A percentile compares a stretch with the other conserved stretches of the same genome.
Evolutionary conservation across 306 rosid genomes (phyloP).

Genomic region (Astragalus glycyphyllos): DNA sequence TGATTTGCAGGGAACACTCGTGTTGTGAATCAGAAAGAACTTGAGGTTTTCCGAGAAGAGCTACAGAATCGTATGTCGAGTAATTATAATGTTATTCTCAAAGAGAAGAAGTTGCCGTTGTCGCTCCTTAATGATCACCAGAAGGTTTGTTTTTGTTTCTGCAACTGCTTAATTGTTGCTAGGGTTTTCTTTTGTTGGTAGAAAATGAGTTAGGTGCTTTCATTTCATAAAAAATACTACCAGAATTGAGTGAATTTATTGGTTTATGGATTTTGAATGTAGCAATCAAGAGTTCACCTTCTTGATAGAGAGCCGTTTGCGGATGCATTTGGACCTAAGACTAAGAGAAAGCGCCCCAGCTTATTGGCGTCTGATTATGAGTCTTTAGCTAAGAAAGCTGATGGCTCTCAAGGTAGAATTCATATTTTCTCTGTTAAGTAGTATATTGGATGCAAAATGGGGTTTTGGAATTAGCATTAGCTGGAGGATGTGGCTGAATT

Average conservation of each 20-base stretch:
- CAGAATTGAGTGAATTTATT: not conserved
- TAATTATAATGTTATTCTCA: slow-evolving; percentile 78
- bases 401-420: slow-evolving; percentile 78
- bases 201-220: not conserved
- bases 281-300: slow-evolving; percentile 95
- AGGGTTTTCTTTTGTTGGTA: not conserved
- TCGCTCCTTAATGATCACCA: slow-evolving; percentile 85
- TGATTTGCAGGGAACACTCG: slow-evolving; percentile 69
- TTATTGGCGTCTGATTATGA: slow-evolving; percentile 82
- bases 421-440: not conserved
- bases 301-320: slow-evolving; percentile 86
- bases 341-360: slow-evolving; percentile 83
- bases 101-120: slow-evolving; percentile 72
- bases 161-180: slow-evolving; percentile 14
- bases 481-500: not conserved
- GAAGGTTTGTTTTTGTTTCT: slow-evolving; percentile 67
- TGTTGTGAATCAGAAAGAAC: slow-evolving; percentile 82
- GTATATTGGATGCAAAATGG: not conserved
- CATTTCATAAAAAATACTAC: not conserved
- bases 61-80: slow-evolving; percentile 67
- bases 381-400: slow-evolving; percentile 81
- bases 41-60: slow-evolving; percentile 83
- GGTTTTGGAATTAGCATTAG: slow-evolving; percentile 6
- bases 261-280: slow-evolving; percentile 42
- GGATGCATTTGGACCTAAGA: slow-evolving; percentile 89